Evolutionary conservation across 805 yeast genomes (phyloP), one percentile per base, ranked within the genome.

Genomic region (Cyberlindnera mrakii): DNA sequence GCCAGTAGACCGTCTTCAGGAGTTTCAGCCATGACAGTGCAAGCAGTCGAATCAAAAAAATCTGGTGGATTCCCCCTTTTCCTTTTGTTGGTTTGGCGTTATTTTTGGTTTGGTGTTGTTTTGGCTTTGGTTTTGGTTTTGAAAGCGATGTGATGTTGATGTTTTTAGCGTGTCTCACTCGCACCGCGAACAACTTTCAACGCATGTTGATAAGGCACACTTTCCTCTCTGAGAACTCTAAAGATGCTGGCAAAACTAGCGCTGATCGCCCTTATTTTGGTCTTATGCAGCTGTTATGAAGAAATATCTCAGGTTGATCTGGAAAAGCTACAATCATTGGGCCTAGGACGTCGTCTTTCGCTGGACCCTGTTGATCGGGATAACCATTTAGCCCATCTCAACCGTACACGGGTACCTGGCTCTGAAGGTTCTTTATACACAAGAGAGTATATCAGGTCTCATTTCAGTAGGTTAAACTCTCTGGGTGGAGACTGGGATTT

Each of bases 391-490:
- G 40, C 29, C 8, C 70, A 68, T 31, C 62, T 66, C 46, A 66
- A 68, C 47, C 54, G 49, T 3, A 66, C 71, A 2, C 46, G 80
- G 35, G 47, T 54, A 0, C 76, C 79, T 0, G 77, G 77, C 1
- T 59, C 73, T 3, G 48, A 52, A 7, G 70, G 67, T 8, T 70
- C 78, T 2, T 29, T 49, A 3, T 37, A 56, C 18, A 65, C 71
- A 7, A 68, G 65, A 39, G 46, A 59, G 9, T 73, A 70, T 47
- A 62, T 74, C 18, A 45, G 41, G 14, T 20, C 44, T 1, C 67
- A 64, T 17, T 71, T 74, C 41, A 42, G 51, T 11, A 32, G 38
- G 1, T 45, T 69, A 30, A 43, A 49, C 19, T 38, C 43, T n/a
- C 48, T 51, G 6, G 62, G 65, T 61, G 40, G 37, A 3, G 42